These are phyloP conservation scores for Phlyctochytrium arcticum DNA, from an alignment of 192 early-diverging fungal genomes.

Conservation along the genomic window DNA sequence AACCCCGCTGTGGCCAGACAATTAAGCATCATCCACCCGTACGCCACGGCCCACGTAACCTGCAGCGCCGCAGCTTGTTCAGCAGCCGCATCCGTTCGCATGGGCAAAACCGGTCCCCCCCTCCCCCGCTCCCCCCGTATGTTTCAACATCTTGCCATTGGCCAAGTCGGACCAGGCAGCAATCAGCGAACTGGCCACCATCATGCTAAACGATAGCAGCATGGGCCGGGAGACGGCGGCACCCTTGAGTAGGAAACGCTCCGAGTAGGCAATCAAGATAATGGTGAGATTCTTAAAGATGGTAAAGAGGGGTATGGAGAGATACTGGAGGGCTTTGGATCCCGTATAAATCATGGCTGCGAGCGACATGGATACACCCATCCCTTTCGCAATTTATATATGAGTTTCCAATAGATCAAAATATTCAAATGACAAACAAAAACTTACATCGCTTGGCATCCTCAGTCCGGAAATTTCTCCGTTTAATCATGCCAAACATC, in stretches of 20 bases:
- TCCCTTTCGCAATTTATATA: slow-evolving; percentile 46
- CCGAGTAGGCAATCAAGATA: slow-evolving; percentile 92
- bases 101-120: neutral
- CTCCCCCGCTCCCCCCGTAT: neutral
- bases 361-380: slow-evolving; percentile 77
- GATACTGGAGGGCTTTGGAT: slow-evolving; percentile 86
- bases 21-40: slow-evolving; percentile 87
- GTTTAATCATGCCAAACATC: slow-evolving; percentile 3
- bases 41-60: slow-evolving; percentile 19
- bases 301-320: slow-evolving; percentile 92
- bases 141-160: slow-evolving; percentile 31
- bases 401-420: neutral
- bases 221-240: slow-evolving; percentile 74
- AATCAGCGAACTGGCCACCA: slow-evolving; percentile 80
- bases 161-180: slow-evolving; percentile 60
- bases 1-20: slow-evolving; percentile 86
- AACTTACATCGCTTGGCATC: slow-evolving; percentile 25
- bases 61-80: too few relatives aligned
- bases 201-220: slow-evolving; percentile 73
- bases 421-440: neutral
- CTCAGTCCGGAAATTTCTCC: neutral
- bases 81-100: neutral
- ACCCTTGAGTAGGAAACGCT: slow-evolving; percentile 77
- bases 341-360: slow-evolving; percentile 97
- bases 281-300: slow-evolving; percentile 99